Conservation (phyloP, 2,329 filamentous ascomycete species). For the Fusarium ramigenum region DNA sequence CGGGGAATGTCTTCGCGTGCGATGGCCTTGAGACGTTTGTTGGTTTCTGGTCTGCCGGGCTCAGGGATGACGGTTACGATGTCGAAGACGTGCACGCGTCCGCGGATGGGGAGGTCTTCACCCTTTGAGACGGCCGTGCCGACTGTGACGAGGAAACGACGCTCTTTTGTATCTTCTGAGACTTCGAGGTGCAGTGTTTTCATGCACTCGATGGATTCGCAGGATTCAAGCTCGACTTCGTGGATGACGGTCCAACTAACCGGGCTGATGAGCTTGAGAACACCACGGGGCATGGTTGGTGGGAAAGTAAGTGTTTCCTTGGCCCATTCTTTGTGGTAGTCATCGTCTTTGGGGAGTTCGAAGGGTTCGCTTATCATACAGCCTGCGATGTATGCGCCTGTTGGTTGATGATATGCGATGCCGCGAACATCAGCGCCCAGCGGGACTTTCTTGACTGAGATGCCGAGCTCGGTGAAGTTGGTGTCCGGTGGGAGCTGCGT, state of each 20-base stretch:
- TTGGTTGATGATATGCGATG: constrained; percentile 79
- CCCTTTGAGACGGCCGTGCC: constrained; percentile 88
- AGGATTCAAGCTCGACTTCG: constrained; percentile 74
- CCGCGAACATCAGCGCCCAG: constrained; percentile 76
- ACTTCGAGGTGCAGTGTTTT: constrained; percentile 87
- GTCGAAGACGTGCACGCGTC: constrained; percentile 89
- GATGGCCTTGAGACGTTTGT: constrained; percentile 84
- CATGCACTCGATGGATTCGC: constrained; percentile 82
- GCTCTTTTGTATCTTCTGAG: constrained; percentile 89
- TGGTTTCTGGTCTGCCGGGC: constrained; percentile 84
- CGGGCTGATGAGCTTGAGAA: constrained; percentile 81
- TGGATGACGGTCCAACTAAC: constrained; percentile 83
- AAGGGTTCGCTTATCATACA: constrained; percentile 76
- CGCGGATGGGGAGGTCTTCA: constrained; percentile 88
- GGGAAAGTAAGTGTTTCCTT: constrained; percentile 72
- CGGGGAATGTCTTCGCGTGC: constrained; percentile 91
- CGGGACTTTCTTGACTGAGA: constrained; percentile 77
- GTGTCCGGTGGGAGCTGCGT: constrained; percentile 74
- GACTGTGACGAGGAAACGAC: constrained; percentile 81
- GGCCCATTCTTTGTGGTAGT: constrained; percentile 83
- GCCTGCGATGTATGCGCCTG: constrained; percentile 79
- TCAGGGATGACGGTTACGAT: constrained; percentile 92
- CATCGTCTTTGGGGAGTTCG: constrained; percentile 85
- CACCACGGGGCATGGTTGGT: constrained; percentile 76
- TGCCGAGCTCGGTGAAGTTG: constrained; percentile 77